Evolutionary conservation across 2,329 filamentous ascomycete species (phyloP), one percentile per base, ranked within the genome.

Genomic region (Colletotrichum eremochloae): DNA sequence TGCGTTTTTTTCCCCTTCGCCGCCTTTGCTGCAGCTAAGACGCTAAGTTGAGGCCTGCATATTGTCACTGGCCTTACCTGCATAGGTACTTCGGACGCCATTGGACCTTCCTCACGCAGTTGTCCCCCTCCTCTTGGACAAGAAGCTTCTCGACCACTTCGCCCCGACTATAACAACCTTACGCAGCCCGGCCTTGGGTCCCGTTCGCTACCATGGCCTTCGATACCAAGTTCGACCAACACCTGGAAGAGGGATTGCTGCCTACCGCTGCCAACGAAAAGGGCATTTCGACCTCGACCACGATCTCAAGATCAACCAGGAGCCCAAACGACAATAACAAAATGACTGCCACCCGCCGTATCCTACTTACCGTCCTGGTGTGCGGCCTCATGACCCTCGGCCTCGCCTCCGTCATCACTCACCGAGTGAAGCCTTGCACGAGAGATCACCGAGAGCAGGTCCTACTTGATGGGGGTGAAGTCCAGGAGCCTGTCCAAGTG

Each of bases 401-500:
- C 50, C 60, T 78, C 36, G 75, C 77, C 29, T 76, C 76, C 6
- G 73, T 69, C 44, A 61, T 76, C 53, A 56, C 55, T 18, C 67
- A 72, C 60, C 46, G 48, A 20, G 62, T 52, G 5, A 61, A 52
- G 57, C 63, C 73, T 31, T 75, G 71, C 42, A 58, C 60, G 18
- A 65, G 68, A 53, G 64, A 69, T 8, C 68, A 74, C 24, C 65
- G 58, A n/a, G 65, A 38, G 18, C 66, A 70, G 33, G 70, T 53
- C 48, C 31, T 61, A 15, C 46, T 65, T 36, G 55, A 38, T 14
- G 70, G 61, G 46, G 61, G 36, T 14, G 60, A 65, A 3, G 50
- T 36, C 24, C 68, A 72, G 44, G 53, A 67, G 15, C 63, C 70
- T 40, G 82, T 91, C 68, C 88, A 91, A 31, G 86, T 87, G 67